Base-by-base conservation (phyloP, 2,329 filamentous ascomycete genomes). In the Penicillium sp. region DNA sequence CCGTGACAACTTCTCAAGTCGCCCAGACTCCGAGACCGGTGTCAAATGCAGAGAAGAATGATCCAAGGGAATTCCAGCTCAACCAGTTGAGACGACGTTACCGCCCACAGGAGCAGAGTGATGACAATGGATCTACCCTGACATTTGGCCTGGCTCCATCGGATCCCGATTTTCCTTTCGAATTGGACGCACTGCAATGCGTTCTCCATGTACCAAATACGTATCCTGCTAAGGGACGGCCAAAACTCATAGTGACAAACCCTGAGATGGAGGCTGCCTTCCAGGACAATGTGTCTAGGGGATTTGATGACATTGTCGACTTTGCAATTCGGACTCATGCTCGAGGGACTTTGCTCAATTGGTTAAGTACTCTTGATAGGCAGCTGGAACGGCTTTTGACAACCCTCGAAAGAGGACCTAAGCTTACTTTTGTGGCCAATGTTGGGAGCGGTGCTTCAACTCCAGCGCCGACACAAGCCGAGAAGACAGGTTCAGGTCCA, bases 121-220 rank as follows among this genome's bases (percentile, higher is more conserved):
- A 75, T 60, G 68, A 82, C 60, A 81, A 83, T 50, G 80, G 80
- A 3, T 85, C 84, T 0, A 81, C 83, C 16, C 75, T 93, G 40
- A 76, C 79, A 10, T 90, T 94, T 73, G 85, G 81, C 53, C 77
- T 95, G 61, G 77, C 77, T 13, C 91, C 91, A 5, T 92, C 90
- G 6, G 91, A 95, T 70, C 91, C 91, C 0, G 91, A 95, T 69
- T 94, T 95, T 68, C 89, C 91, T 0, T 94, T 91, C 73, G 89
- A 92, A 61, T 79, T 94, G 69, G 82, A 86, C 27, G 79, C 83
- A 37, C 79, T 95, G 35, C 82, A 89, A 41, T 93, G 89, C 71
- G 80, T 85, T 44, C 77, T 95, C 39, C 82, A 79, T 52, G 81
- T 95, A 19, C 90, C 91, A 1, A 71, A 70, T 10, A 75, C 75